Conservation (phyloP, 73 alveolate genomes). For the Uronychia setigera region DNA sequence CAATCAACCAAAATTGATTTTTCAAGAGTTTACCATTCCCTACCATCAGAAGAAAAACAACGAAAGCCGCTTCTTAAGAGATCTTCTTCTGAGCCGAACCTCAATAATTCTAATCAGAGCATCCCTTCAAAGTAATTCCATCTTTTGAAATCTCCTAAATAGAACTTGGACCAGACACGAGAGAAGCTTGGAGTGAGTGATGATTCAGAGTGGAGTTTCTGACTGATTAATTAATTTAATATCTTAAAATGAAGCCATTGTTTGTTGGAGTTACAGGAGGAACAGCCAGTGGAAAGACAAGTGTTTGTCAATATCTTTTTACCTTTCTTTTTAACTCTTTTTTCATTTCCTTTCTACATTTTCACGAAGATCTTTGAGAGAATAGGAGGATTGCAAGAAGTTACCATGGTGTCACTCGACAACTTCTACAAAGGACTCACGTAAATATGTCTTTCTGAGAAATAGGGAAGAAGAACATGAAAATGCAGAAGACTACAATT, state of each 20-base stretch:
- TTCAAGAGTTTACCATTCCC: not conserved
- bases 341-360: conserved; percentile 7
- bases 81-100: not conserved
- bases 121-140: not conserved
- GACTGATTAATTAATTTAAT: not conserved
- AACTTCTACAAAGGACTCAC: conserved; percentile 88
- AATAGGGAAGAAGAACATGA: conserved; percentile 67
- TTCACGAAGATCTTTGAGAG: conserved; percentile 61
- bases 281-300: conserved; percentile 98
- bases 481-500: conserved; percentile 83
- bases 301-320: conserved; percentile 78
- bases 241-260: conserved; percentile 70
- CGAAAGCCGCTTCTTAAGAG: not conserved
- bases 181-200: not conserved
- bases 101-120: not conserved
- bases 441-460: conserved; percentile 43
- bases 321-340: not conserved
- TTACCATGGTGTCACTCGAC: conserved; percentile 84
- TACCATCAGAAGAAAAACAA: not conserved
- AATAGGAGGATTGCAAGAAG: conserved; percentile 52
- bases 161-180: not conserved
- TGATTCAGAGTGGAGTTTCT: not conserved
- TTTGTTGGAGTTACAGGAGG: conserved; percentile 98
- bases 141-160: too few relatives aligned
- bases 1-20: not conserved